Conservation (phyloP, 2,329 filamentous ascomycete genomes). For the Hypoxylon sp. region DNA sequence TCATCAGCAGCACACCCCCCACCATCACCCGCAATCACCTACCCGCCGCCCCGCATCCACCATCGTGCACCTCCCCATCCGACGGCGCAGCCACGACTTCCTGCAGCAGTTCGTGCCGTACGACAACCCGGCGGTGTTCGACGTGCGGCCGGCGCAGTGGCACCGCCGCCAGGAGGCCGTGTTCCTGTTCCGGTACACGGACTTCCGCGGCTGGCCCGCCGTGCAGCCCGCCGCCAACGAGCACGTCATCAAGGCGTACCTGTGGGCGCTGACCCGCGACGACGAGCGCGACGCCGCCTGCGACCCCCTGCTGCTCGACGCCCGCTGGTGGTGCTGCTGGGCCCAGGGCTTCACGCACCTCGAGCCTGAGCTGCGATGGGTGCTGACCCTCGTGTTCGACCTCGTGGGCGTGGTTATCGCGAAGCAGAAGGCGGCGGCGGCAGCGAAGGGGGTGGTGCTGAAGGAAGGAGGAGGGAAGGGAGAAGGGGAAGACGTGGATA, state of each 20-base stretch:
- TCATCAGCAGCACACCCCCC: background rate
- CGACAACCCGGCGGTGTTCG: slow-evolving; percentile 36
- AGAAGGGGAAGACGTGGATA: background rate
- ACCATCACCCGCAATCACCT: background rate
- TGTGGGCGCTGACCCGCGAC: slow-evolving; percentile 25
- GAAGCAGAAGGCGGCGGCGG: slow-evolving; percentile 26
- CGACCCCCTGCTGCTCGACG: slow-evolving; percentile 32
- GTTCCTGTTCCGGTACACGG: slow-evolving; percentile 43
- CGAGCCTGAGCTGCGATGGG: slow-evolving; percentile 45
- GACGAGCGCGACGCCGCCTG: background rate
- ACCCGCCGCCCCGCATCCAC: background rate
- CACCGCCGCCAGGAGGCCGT: slow-evolving; percentile 33
- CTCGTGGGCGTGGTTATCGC: slow-evolving; percentile 34
- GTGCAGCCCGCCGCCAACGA: slow-evolving; percentile 33
- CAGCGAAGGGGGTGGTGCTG: background rate
- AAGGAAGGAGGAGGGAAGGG: no score
- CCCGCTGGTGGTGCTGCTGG: slow-evolving; percentile 43
- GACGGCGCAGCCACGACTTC: background rate
- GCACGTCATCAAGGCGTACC: slow-evolving; percentile 29
- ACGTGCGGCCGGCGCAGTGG: slow-evolving; percentile 32
- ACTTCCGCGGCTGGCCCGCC: slow-evolving; percentile 38
- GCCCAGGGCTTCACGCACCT: slow-evolving; percentile 42
- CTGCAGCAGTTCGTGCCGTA: slow-evolving; percentile 37
- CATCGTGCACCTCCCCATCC: slow-evolving; percentile 38
- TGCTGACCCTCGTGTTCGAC: slow-evolving; percentile 45